Evolutionary conservation across 148 eudicot genomes (phyloP).

Genomic region (Hydrangea macrophylla): DNA sequence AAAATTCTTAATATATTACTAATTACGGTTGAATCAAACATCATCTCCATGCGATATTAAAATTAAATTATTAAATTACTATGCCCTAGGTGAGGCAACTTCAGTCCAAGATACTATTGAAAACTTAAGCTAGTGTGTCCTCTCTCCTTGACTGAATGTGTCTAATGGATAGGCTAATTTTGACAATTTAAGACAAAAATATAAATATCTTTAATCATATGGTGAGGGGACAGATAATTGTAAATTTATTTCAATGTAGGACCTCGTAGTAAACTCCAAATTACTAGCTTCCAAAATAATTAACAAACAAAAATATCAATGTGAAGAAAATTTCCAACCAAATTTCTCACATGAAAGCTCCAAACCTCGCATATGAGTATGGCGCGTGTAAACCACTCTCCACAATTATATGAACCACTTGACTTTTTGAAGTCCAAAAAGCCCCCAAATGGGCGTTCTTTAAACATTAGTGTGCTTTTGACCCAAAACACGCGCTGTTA

Average conservation of each 20-base stretch:
- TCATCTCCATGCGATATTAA: too few relatives aligned
- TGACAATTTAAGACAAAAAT: background rate
- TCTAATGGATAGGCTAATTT: background rate
- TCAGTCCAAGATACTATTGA: too few relatives aligned
- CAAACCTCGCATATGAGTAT: background rate
- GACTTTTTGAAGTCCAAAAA: background rate
- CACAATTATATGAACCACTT: background rate
- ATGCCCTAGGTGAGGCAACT: too few relatives aligned
- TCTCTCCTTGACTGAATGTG: background rate
- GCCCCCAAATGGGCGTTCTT: background rate
- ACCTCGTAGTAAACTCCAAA: conserved; percentile 16
- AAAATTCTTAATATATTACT: too few relatives aligned
- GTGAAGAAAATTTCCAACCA: conserved; percentile 1
- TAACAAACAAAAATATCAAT: background rate
- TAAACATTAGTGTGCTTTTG: conserved; percentile 7
- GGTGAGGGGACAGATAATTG: background rate
- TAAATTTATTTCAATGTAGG: background rate
- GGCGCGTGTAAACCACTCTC: background rate
- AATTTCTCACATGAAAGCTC: conserved; percentile 11
- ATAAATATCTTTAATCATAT: conserved; percentile 16
- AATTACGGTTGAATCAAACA: too few relatives aligned
- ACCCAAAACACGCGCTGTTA: background rate
- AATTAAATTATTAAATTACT: too few relatives aligned
- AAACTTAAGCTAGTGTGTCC: background rate
- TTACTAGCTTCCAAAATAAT: background rate